A percentile compares a stretch with the other conserved stretches of the same genome.
These are phyloP conservation scores for Xylaria palmicola DNA, from an alignment of 495 filamentous ascomycete species.

Conservation along the genomic window DNA sequence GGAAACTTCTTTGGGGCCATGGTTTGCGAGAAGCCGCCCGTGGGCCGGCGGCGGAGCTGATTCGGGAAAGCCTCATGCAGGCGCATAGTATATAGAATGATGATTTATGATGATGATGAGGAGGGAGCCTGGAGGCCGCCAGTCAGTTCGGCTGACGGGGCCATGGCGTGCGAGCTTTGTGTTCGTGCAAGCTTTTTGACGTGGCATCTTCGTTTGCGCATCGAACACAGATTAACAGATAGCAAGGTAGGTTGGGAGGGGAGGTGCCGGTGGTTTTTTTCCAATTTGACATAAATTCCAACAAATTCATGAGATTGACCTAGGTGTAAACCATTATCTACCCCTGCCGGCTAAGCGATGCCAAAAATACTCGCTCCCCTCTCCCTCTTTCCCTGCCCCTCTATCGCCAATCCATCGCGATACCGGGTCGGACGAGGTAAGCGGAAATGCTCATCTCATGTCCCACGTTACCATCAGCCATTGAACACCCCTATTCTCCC, in stretches of 20 bases:
- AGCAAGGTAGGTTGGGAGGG: neutral
- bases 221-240: no score
- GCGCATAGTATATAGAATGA: no score
- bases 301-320: conserved; percentile 2
- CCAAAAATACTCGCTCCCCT: neutral
- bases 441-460: neutral
- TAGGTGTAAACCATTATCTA: conserved; percentile 4
- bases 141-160: neutral
- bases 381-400: no score
- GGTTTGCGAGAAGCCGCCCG: no score
- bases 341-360: neutral
- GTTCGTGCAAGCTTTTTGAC: no score
- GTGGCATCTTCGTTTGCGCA: no score
- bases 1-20: conserved; percentile 1
- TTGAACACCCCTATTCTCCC: neutral
- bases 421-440: neutral
- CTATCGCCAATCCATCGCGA: conserved; percentile 2
- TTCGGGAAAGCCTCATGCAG: conserved; percentile 5
- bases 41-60: conserved; percentile 3
- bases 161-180: conserved; percentile 1
- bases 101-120: neutral
- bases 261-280: neutral
- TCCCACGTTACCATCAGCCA: neutral
- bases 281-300: neutral
- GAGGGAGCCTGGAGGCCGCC: neutral